Percentiles rank a stretch among this genome's conserved stretches.
These are phyloP conservation scores for Plasmodium falciparum DNA, from an alignment of 169 alveolate genomes.

Conservation along the genomic window DNA sequence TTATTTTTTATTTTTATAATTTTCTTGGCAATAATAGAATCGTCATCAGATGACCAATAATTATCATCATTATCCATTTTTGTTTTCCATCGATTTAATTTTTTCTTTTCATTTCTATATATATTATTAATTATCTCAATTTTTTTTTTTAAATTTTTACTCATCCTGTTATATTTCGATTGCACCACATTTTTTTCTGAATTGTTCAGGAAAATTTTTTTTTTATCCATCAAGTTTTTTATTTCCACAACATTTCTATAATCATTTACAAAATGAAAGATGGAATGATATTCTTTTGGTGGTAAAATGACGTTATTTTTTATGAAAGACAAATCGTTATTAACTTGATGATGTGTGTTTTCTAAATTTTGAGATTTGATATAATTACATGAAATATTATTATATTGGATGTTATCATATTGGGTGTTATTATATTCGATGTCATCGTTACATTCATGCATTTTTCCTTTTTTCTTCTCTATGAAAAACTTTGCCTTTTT, in stretches of 20 bases:
- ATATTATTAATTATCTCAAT: conserved; percentile 49
- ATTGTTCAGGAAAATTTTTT: conserved; percentile 10
- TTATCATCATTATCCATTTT: neutral
- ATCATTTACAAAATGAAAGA: conserved; percentile 20
- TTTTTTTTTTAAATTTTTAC: conserved; percentile 50
- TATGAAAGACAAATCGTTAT: too few species aligned
- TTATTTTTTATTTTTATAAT: neutral
- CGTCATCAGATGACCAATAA: neutral
- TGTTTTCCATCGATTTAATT: neutral
- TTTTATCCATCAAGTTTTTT: conserved; percentile 12
- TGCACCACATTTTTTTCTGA: conserved; percentile 3
- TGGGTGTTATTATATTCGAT: too few species aligned
- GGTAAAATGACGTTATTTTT: conserved; percentile 23
- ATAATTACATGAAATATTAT: too few species aligned
- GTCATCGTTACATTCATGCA: too few species aligned
- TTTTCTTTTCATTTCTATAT: conserved; percentile 31
- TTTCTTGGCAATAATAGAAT: neutral
- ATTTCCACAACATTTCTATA: conserved; percentile 42
- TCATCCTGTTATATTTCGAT: conserved; percentile 32
- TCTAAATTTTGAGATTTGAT: too few species aligned
- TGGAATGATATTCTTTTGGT: conserved; percentile 1
- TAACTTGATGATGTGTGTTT: too few species aligned
- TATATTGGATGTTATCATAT: too few species aligned
- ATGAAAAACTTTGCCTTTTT: too few species aligned
- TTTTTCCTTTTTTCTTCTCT: too few species aligned